phyloP scores from a whole-genome alignment of 179 eudicot genomes.

The Camellia oleifera region DNA sequence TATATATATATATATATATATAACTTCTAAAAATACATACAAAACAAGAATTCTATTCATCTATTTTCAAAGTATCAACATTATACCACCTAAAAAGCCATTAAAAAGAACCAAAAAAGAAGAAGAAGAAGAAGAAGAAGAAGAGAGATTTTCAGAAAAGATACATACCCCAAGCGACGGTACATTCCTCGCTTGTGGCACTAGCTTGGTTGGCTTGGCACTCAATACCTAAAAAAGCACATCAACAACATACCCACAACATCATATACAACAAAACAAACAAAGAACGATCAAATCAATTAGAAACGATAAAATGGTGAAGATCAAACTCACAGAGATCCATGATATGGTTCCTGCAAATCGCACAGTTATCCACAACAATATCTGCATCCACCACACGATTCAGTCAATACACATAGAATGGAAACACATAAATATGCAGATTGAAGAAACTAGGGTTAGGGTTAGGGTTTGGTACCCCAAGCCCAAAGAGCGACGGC shows the following conservation, averaged over 20 bases:
- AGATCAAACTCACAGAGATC: constrained; percentile 68
- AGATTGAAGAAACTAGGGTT: neutral
- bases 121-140: no score
- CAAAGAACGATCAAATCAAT: neutral
- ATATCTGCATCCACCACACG: constrained; percentile 51
- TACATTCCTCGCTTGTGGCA: constrained; percentile 92
- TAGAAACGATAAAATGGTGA: neutral
- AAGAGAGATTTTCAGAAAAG: neutral
- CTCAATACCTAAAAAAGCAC: constrained; percentile 42
- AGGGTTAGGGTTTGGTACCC: constrained; percentile 41
- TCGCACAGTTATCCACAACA: constrained; percentile 87
- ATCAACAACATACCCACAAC: neutral
- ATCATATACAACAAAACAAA: neutral
- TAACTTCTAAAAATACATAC: neutral
- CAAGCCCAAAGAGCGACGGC: constrained; percentile 97
- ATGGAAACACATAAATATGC: neutral
- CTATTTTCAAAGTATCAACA: no score
- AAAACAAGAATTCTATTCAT: neutral
- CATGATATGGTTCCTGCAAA: constrained; percentile 91
- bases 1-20: no score
- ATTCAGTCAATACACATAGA: no score
- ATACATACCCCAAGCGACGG: constrained; percentile 86
- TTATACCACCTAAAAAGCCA: no score
- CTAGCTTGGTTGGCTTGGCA: constrained; percentile 72
- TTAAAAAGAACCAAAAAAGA: no score